phyloP scores from a whole-genome alignment of 148 eudicot species.

The Chenopodium quinoa region DNA sequence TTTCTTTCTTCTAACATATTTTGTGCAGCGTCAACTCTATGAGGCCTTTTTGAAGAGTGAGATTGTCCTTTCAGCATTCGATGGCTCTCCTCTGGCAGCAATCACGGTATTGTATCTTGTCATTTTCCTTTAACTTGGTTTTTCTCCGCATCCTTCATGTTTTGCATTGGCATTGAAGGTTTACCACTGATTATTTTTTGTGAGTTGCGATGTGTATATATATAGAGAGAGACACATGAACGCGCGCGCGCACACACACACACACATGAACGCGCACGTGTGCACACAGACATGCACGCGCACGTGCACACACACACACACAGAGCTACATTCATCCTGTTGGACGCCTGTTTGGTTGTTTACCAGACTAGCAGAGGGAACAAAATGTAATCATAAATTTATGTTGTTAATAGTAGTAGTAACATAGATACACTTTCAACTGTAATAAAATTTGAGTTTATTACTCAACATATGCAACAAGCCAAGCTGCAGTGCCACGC shows the following conservation, averaged over 20 bases:
- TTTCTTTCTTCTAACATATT: conserved; percentile 14
- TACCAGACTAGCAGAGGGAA: background rate
- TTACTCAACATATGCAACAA: too few species aligned
- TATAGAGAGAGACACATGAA: too few species aligned
- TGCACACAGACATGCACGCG: too few species aligned
- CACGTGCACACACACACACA: too few species aligned
- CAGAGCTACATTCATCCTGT: background rate
- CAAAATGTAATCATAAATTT: background rate
- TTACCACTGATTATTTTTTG: background rate
- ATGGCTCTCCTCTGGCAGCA: conserved; percentile 97
- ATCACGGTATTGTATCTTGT: conserved; percentile 60
- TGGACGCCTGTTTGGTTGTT: background rate
- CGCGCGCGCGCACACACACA: too few species aligned
- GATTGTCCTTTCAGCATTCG: conserved; percentile 92
- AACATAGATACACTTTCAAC: background rate
- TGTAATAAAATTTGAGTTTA: background rate
- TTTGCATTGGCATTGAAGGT: background rate
- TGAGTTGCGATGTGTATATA: too few species aligned
- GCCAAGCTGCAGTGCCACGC: too few species aligned
- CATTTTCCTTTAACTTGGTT: background rate
- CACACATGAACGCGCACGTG: too few species aligned
- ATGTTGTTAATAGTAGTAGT: background rate
- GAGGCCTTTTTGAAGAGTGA: conserved; percentile 96
- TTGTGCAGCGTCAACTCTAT: conserved; percentile 76
- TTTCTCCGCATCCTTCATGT: background rate